These are phyloP conservation scores for Fraxinus paxiana DNA, from an alignment of 305 asterid species.

Conservation along the genomic window DNA sequence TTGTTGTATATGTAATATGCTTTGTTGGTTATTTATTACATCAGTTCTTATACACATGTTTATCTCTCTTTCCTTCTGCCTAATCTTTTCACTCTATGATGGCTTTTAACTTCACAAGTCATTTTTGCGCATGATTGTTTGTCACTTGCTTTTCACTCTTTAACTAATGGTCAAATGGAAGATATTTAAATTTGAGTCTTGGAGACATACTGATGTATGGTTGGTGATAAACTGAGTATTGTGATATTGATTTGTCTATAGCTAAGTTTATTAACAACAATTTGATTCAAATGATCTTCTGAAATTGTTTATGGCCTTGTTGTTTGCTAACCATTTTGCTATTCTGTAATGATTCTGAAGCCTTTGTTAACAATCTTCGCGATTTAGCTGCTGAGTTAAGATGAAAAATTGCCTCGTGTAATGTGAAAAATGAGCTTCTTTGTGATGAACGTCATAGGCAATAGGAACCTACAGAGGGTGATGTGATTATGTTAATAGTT, in stretches of 20 bases:
- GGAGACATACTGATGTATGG: not conserved
- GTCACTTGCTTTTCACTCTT: not conserved
- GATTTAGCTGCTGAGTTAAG: not conserved
- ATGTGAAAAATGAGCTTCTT: not conserved
- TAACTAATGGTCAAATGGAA: not conserved
- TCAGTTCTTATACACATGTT: not conserved
- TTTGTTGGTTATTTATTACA: not conserved
- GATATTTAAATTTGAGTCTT: not conserved
- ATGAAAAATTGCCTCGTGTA: not conserved
- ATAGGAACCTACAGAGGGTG: not conserved
- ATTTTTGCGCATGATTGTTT: not conserved
- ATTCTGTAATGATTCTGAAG: not conserved
- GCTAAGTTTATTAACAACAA: not conserved
- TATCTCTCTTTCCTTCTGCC: not conserved
- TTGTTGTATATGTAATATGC: conserved; percentile 24
- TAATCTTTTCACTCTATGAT: not conserved
- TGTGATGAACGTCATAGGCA: not conserved
- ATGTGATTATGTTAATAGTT: no score
- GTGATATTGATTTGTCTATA: not conserved
- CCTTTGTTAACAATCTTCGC: not conserved
- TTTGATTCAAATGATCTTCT: not conserved
- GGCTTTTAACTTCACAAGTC: not conserved
- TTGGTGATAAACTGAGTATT: not conserved
- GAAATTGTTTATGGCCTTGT: no score
- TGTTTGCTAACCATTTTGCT: not conserved